Evolutionary conservation across 2,329 filamentous ascomycete species (phyloP).

Genomic region (Mycogone perniciosa): DNA sequence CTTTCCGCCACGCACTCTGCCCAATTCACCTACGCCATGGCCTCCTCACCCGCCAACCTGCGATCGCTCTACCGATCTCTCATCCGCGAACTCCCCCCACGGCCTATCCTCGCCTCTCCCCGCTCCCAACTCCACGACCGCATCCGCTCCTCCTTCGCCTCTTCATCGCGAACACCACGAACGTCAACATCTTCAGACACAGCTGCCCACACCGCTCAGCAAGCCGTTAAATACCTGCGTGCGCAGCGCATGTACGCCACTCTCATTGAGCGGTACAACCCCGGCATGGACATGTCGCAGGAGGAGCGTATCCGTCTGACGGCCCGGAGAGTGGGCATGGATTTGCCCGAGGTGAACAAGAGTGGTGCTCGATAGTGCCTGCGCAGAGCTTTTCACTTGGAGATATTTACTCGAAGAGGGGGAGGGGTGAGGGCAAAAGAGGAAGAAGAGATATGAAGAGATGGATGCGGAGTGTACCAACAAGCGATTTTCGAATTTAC

Average conservation of each 20-base stretch:
- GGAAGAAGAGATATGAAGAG: neutral
- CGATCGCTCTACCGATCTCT: slow-evolving; percentile 82
- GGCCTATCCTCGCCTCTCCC: slow-evolving; percentile 46
- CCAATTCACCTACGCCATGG: slow-evolving; percentile 18
- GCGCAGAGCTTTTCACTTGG: too few relatives aligned
- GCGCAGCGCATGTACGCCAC: slow-evolving; percentile 81
- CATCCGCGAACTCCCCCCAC: slow-evolving; percentile 80
- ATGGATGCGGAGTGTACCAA: neutral
- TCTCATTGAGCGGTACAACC: slow-evolving; percentile 87
- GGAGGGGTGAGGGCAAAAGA: neutral
- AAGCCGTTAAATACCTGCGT: slow-evolving; percentile 72
- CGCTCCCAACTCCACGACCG: slow-evolving; percentile 47
- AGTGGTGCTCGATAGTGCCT: neutral
- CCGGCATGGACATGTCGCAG: slow-evolving; percentile 79
- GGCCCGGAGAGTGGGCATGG: slow-evolving; percentile 82
- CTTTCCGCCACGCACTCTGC: neutral
- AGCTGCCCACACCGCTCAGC: slow-evolving; percentile 48
- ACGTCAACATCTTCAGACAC: slow-evolving; percentile 20
- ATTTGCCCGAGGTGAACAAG: slow-evolving; percentile 52
- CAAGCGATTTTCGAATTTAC: neutral
- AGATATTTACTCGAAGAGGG: neutral
- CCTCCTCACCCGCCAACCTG: slow-evolving; percentile 42
- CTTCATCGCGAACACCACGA: slow-evolving; percentile 38
- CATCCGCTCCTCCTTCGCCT: slow-evolving; percentile 26
- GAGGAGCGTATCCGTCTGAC: slow-evolving; percentile 79